Conservation (phyloP, 1,139 yeast species). For the Taphrina deformans region DNA sequence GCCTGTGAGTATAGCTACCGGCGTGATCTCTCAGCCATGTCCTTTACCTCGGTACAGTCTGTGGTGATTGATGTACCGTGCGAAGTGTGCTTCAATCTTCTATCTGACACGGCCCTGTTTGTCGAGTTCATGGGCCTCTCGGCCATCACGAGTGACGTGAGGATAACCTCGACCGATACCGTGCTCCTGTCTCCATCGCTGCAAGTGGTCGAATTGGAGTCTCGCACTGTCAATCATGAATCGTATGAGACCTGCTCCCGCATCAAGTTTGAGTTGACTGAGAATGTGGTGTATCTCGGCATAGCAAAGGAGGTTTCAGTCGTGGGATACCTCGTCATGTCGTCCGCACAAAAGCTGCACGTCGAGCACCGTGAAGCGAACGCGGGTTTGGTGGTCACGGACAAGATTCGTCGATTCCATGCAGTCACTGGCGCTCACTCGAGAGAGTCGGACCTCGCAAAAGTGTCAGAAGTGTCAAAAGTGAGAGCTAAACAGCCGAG, state of each 20-base stretch:
- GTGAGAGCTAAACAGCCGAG: not conserved
- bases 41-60: not conserved
- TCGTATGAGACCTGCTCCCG: not conserved
- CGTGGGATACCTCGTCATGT: slow-evolving; percentile 4
- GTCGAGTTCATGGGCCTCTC: slow-evolving; percentile 9
- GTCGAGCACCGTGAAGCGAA: slow-evolving; percentile 22
- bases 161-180: not conserved
- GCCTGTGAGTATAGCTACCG: too few species aligned
- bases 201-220: not conserved
- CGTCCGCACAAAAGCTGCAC: not conserved
- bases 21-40: too few species aligned
- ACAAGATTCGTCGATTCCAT: slow-evolving; percentile 12
- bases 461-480: not conserved
- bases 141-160: not conserved
- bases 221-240: not conserved
- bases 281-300: slow-evolving; percentile 24
- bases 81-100: not conserved
- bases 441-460: not conserved
- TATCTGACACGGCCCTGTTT: not conserved
- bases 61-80: not conserved
- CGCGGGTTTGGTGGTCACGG: slow-evolving; percentile 22
- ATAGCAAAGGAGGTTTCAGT: slow-evolving; percentile 12
- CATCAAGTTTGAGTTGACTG: slow-evolving; percentile 8
- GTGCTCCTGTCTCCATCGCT: not conserved
- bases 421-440: not conserved